phyloP scores from a whole-genome alignment of 805 yeast genomes.

The Myxozyma nipponensis region DNA sequence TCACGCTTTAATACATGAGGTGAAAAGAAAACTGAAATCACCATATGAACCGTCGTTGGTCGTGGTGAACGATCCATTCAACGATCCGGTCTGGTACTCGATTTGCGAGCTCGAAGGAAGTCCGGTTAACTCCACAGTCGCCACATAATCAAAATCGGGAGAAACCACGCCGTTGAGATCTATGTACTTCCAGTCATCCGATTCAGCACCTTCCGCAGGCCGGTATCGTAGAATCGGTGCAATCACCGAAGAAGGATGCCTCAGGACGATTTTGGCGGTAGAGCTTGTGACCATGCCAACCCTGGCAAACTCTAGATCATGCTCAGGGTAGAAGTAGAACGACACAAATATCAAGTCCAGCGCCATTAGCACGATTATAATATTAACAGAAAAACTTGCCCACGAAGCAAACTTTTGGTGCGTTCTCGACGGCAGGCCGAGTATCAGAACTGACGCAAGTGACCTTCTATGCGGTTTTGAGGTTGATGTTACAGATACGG shows the following conservation, averaged over 20 bases:
- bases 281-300: slow-evolving; percentile 25
- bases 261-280: slow-evolving; percentile 18
- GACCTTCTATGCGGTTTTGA: not conserved
- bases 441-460: slow-evolving; percentile 3
- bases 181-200: not conserved
- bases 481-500: not conserved
- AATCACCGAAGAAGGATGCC: slow-evolving; percentile 13
- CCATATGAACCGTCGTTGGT: slow-evolving; percentile 11
- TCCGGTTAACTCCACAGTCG: slow-evolving; percentile 6
- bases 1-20: slow-evolving; percentile 30
- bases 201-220: not conserved
- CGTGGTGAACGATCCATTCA: slow-evolving; percentile 26
- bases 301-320: slow-evolving; percentile 20
- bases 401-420: slow-evolving; percentile 4
- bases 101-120: slow-evolving; percentile 22
- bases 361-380: slow-evolving; percentile 5
- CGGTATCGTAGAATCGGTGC: slow-evolving; percentile 6
- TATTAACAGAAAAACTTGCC: slow-evolving; percentile 9
- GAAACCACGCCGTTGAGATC: not conserved
- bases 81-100: slow-evolving; percentile 9
- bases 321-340: slow-evolving; percentile 14
- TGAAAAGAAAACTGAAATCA: slow-evolving; percentile 24
- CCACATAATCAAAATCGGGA: slow-evolving; percentile 20
- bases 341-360: slow-evolving; percentile 22
- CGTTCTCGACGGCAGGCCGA: slow-evolving; percentile 9